Conservation (phyloP, 805 yeast genomes). For the Nakazawaea populi region DNA sequence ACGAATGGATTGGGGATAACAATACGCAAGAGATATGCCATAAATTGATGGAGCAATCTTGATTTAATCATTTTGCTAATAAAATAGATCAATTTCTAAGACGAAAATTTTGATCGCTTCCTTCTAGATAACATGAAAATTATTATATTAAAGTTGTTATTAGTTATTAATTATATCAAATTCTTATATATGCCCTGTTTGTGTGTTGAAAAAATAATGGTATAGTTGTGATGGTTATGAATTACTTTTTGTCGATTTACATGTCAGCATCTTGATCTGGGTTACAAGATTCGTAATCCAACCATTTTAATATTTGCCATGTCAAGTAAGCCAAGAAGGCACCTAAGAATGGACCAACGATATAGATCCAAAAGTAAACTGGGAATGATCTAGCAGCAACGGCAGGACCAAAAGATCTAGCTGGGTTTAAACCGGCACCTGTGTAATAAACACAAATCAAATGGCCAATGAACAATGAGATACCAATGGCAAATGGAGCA, state of each 20-base stretch:
- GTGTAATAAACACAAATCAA: constrained; percentile 77
- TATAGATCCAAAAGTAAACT: constrained; percentile 83
- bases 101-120: too few species aligned
- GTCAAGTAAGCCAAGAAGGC: constrained; percentile 58
- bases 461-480: constrained; percentile 77
- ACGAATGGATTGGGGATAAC: too few species aligned
- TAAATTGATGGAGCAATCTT: too few species aligned
- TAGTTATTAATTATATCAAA: too few species aligned
- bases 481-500: constrained; percentile 82
- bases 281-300: constrained; percentile 64
- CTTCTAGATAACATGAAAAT: too few species aligned
- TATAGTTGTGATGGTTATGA: not conserved
- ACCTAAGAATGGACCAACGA: constrained; percentile 85
- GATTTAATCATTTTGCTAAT: too few species aligned
- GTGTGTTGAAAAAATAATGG: not conserved
- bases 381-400: constrained; percentile 73
- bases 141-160: too few species aligned
- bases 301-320: constrained; percentile 59
- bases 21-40: too few species aligned
- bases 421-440: constrained; percentile 92
- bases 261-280: constrained; percentile 63
- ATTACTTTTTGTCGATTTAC: constrained; percentile 14
- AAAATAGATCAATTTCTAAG: too few species aligned
- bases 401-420: constrained; percentile 82
- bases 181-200: too few species aligned